Evolutionary conservation across 768 basidiomycete genomes (phyloP), one percentile per base, ranked within the genome.

Genomic region (Mrakia gelida): DNA sequence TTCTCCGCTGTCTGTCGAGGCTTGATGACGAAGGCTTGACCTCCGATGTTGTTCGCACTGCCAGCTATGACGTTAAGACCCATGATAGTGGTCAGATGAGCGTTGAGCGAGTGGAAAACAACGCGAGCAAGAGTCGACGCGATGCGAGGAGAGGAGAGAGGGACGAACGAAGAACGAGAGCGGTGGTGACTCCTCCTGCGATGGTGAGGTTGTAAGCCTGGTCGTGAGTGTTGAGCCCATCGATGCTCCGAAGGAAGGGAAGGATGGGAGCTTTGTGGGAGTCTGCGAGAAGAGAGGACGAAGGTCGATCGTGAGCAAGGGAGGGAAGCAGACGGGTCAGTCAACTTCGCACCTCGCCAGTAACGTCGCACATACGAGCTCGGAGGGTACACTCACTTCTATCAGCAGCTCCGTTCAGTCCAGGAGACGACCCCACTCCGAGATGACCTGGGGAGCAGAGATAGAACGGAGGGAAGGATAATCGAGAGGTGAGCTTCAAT

Each of bases 151-250:
- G n/a, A n/a, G n/a, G n/a, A n/a, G n/a, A n/a, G n/a, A n/a, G n/a
- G n/a, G n/a, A n/a, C n/a, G n/a, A 30, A 21, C 38, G 65, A 34
- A 95, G 85, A 59, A 95, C 86, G 81, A 93, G 91, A 26, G 89
- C 90, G 3, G 93, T 91, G 0, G 95, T 96, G 52, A 97, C 90
- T 21, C 94, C 95, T 13, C 94, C 94, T 5, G 95, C 88, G 74
- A 94, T 90, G 3, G 92, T 88, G 23, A 93, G 87, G 77, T 86
- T 86, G 82, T 91, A 91, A 0, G 76, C 76, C 0, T n/a, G 59
- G 49, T 77, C 76, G 45, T 77, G 76, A n/a, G 76, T 77, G 70
- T 73, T 63, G 45, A 77, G 41, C 1, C 76, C 76, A 32, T 77
- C 76, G 61, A 77, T 45, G 26, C 71, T 73, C 2, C 76, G 76